Percentiles rank a stretch among this genome's conserved stretches.
Evolutionary conservation across 2,329 filamentous ascomycete genomes (phyloP).

Genomic region (Aschersonia sp.): DNA sequence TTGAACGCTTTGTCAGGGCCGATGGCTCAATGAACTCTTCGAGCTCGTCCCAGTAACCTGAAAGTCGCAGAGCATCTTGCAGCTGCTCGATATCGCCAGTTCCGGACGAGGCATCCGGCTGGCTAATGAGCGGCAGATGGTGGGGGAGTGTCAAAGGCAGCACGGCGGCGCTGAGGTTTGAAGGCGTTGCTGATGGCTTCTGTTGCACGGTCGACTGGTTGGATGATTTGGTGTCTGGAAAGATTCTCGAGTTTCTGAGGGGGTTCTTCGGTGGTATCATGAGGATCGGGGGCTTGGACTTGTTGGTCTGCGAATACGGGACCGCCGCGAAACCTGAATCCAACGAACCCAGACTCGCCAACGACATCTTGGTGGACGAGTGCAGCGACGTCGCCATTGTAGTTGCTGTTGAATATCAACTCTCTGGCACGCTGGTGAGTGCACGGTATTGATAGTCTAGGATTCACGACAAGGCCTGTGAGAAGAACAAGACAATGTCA

Average conservation of each 20-base stretch:
- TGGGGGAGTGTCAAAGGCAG: neutral
- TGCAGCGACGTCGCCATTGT: neutral
- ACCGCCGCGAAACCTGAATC: neutral
- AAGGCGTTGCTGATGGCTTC: neutral
- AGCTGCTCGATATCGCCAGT: neutral
- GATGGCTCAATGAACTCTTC: neutral
- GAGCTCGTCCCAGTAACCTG: constrained; percentile 1
- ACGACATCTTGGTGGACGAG: neutral
- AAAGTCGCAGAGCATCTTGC: neutral
- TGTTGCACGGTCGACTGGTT: neutral
- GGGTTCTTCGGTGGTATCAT: neutral
- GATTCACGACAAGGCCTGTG: too few species aligned
- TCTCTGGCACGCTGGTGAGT: too few species aligned
- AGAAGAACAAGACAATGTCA: too few species aligned
- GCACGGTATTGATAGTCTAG: too few species aligned
- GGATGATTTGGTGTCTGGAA: neutral
- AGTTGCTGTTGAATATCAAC: neutral
- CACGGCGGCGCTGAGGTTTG: neutral
- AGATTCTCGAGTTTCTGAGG: neutral
- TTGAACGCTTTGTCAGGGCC: neutral
- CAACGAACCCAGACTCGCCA: neutral
- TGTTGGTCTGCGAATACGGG: neutral
- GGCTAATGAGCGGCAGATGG: neutral
- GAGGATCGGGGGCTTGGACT: neutral
- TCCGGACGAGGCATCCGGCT: neutral